phyloP scores from a whole-genome alignment of 2,329 filamentous ascomycete species.

The Fusarium incarnatum region DNA sequence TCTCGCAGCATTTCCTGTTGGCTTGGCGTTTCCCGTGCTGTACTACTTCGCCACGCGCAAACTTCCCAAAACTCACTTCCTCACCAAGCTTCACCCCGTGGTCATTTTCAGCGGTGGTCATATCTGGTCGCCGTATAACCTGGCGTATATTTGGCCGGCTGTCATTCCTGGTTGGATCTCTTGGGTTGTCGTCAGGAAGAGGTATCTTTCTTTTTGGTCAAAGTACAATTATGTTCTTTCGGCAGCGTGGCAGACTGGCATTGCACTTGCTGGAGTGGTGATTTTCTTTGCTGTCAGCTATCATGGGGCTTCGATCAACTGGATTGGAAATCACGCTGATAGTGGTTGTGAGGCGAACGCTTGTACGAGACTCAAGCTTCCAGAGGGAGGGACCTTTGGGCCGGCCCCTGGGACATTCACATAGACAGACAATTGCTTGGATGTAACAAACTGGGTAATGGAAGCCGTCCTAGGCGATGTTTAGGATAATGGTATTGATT shows the following conservation, averaged over 20 bases:
- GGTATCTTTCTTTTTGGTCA: conserved; percentile 61
- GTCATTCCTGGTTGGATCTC: conserved; percentile 61
- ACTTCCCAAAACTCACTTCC: conserved; percentile 49
- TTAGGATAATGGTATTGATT: accelerated
- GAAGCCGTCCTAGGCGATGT: too few species aligned
- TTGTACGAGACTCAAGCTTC: conserved; percentile 41
- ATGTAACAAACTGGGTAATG: too few species aligned
- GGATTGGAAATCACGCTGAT: conserved; percentile 58
- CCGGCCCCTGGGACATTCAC: conserved; percentile 37
- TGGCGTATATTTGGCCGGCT: conserved; percentile 59
- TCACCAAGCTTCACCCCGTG: conserved; percentile 58
- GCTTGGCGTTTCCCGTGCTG: conserved; percentile 52
- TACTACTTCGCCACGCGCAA: conserved; percentile 53
- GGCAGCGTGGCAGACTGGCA: conserved; percentile 57
- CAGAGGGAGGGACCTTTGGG: conserved; percentile 49
- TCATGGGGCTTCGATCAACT: conserved; percentile 52
- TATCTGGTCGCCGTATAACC: conserved; percentile 59
- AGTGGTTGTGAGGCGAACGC: conserved; percentile 45
- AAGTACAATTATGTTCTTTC: conserved; percentile 64
- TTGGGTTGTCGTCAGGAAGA: conserved; percentile 59
- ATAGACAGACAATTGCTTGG: background rate
- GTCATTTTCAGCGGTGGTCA: conserved; percentile 57
- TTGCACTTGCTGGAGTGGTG: conserved; percentile 61
- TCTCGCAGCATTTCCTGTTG: conserved; percentile 56
- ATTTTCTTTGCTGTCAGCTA: conserved; percentile 63